phyloP scores from a whole-genome alignment of 2,329 filamentous ascomycete genomes.

The Myriosclerotinia curreyana region DNA sequence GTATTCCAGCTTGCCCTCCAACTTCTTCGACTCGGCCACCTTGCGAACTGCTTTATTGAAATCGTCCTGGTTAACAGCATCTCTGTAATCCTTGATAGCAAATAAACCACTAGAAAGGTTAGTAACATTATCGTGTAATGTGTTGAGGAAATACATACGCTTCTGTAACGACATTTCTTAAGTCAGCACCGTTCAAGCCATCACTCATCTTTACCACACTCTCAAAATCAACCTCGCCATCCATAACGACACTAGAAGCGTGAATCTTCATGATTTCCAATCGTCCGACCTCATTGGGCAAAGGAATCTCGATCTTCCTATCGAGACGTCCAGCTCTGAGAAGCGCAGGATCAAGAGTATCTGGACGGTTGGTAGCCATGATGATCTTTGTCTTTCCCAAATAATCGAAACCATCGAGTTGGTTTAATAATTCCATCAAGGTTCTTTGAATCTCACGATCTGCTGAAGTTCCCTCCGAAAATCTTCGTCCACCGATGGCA shows the following conservation, averaged over 20 bases:
- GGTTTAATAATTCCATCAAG: conserved; percentile 97
- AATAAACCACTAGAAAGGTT: conserved; percentile 70
- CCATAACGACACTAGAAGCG: conserved; percentile 76
- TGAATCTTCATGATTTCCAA: conserved; percentile 99
- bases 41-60: conserved; percentile 99
- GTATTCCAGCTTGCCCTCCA: conserved; percentile 97
- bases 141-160: conserved; percentile 62
- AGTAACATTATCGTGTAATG: conserved; percentile 19
- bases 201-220: conserved; percentile 99
- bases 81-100: conserved; percentile 96
- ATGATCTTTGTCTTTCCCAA: conserved; percentile 99
- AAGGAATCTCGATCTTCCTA: conserved; percentile 94
- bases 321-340: conserved; percentile 91
- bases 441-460: conserved; percentile 98
- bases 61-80: conserved; percentile 95
- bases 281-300: conserved; percentile 94
- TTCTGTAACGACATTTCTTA: conserved; percentile 97
- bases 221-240: conserved; percentile 97
- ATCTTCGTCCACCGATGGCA: conserved; percentile 92
- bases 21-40: conserved; percentile 94
- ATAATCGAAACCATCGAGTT: conserved; percentile 98
- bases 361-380: conserved; percentile 98
- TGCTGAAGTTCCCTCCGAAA: conserved; percentile 95
- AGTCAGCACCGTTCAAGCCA: conserved; percentile 92
- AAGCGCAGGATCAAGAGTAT: conserved; percentile 90